phyloP scores from a whole-genome alignment of 2,329 filamentous ascomycete species.

The Colletotrichum musicola region DNA sequence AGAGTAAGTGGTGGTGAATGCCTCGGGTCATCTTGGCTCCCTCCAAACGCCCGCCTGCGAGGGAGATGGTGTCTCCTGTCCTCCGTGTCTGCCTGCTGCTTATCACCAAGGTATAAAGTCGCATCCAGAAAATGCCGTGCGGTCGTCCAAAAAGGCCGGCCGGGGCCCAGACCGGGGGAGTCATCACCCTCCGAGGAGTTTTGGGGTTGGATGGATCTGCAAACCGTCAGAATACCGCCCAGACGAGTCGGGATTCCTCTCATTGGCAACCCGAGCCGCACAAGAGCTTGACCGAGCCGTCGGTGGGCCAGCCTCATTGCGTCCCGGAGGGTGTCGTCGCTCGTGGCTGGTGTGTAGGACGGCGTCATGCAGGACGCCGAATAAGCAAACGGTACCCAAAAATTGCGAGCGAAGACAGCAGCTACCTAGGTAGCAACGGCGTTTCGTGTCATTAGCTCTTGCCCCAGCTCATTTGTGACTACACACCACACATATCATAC shows the following conservation, averaged over 20 bases:
- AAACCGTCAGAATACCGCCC: conserved; percentile 9
- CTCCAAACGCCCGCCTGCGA: background rate
- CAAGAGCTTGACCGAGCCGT: conserved; percentile 27
- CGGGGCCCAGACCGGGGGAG: background rate
- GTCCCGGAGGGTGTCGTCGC: conserved; percentile 18
- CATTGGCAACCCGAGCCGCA: conserved; percentile 18
- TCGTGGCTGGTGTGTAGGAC: conserved; percentile 40
- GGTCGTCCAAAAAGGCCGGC: background rate
- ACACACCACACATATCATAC: background rate
- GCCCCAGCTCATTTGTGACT: background rate
- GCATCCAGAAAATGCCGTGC: background rate
- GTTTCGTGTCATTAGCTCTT: background rate
- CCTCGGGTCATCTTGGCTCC: background rate
- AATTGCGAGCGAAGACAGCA: background rate
- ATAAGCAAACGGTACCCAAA: conserved; percentile 41
- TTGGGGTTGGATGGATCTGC: conserved; percentile 1
- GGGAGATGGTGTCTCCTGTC: background rate
- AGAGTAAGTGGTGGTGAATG: background rate
- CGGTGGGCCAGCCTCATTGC: conserved; percentile 1
- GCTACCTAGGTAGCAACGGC: background rate
- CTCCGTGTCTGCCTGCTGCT: background rate
- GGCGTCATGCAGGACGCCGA: conserved; percentile 45
- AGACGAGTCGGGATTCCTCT: background rate
- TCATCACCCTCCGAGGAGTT: background rate
- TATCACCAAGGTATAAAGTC: background rate